Percentiles rank a stretch among this genome's conserved stretches.
phyloP scores from a whole-genome alignment of 331 rosid species.

The Malus hybrid region DNA sequence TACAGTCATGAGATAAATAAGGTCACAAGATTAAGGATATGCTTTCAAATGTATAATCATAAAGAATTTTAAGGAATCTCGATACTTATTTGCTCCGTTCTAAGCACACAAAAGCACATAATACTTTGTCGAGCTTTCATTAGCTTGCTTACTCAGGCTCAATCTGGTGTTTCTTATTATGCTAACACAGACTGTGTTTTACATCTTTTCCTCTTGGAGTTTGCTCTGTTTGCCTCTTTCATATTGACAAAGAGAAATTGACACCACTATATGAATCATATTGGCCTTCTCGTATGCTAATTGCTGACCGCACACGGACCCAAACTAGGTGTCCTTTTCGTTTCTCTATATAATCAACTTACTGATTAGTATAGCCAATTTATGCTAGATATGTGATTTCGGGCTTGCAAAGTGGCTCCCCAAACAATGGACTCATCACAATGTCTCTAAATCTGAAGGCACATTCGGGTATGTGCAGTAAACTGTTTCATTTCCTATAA shows the following conservation, averaged over 20 bases:
- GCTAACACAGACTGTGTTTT: no score
- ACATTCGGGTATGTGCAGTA: slow-evolving; percentile 60
- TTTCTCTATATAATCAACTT: neutral
- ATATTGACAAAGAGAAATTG: neutral
- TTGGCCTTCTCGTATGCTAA: no score
- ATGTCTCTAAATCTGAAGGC: slow-evolving; percentile 68
- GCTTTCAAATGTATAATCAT: neutral
- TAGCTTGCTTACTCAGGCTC: neutral
- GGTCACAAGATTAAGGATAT: neutral
- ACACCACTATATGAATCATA: no score
- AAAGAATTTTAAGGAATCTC: neutral
- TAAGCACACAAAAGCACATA: neutral
- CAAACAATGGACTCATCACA: slow-evolving; percentile 50
- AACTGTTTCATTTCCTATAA: neutral
- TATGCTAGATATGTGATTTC: slow-evolving; percentile 74
- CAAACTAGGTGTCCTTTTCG: neutral
- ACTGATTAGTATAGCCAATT: slow-evolving; percentile 2
- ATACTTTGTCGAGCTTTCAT: neutral
- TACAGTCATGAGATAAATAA: neutral
- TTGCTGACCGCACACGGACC: neutral
- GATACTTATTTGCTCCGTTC: neutral
- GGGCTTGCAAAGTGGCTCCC: slow-evolving; percentile 93
- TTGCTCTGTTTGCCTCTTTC: neutral
- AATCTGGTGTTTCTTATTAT: neutral
- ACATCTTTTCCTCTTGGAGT: no score